Evolutionary conservation across 1,284 basidiomycete species (phyloP).

Genomic region (Ganoderma multipileum): DNA sequence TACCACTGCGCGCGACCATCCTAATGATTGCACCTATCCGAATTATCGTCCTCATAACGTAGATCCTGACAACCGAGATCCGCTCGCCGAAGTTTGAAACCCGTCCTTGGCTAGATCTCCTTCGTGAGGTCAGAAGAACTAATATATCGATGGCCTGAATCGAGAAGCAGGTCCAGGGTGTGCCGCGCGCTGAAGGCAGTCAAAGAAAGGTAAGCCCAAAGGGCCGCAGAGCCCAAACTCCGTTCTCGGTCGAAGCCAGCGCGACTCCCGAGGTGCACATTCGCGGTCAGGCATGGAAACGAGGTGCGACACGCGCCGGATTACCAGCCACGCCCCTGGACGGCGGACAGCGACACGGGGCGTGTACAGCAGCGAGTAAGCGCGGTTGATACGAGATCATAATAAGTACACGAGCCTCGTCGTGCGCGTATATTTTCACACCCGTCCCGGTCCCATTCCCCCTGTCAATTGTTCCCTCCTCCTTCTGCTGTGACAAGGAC

Average conservation of each 20-base stretch:
- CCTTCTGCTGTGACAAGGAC: neutral
- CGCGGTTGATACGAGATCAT: slow-evolving; percentile 28
- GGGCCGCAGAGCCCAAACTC: slow-evolving; percentile 9
- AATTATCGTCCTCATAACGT: slow-evolving; percentile 5
- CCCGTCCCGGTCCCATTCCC: slow-evolving; percentile 15
- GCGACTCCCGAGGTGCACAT: slow-evolving; percentile 20
- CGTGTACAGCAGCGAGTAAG: slow-evolving; percentile 13
- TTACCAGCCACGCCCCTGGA: neutral
- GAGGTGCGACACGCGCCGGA: slow-evolving; percentile 9
- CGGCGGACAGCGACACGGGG: slow-evolving; percentile 3
- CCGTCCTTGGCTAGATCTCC: neutral
- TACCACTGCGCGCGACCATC: neutral
- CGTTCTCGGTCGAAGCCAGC: neutral
- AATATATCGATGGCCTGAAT: slow-evolving; percentile 28
- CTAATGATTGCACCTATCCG: neutral
- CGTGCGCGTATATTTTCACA: slow-evolving; percentile 31
- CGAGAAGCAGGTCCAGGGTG: slow-evolving; percentile 18
- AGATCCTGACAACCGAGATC: slow-evolving; percentile 10
- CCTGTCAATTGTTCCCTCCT: slow-evolving; percentile 22
- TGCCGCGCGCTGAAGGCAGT: slow-evolving; percentile 2
- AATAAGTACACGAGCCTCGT: slow-evolving; percentile 25
- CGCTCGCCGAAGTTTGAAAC: slow-evolving; percentile 16
- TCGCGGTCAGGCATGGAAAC: slow-evolving; percentile 21
- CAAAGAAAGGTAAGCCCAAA: slow-evolving; percentile 21
- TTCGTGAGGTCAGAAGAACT: slow-evolving; percentile 10